A percentile compares a stretch with the other conserved stretches of the same genome.
Evolutionary conservation across 1,284 basidiomycete species (phyloP).

Genomic region (Austroboletus niveus): DNA sequence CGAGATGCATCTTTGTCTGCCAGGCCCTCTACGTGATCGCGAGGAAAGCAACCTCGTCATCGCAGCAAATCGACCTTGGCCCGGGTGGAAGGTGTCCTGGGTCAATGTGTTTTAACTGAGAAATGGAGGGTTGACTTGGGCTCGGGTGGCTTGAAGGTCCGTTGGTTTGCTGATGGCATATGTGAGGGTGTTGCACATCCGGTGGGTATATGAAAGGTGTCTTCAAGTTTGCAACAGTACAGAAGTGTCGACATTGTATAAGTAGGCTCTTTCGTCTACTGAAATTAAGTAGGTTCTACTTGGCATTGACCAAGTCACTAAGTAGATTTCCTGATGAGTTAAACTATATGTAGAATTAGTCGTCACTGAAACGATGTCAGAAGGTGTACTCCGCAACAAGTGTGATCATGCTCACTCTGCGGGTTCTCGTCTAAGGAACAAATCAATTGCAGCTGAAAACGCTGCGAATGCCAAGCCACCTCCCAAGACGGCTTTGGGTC

Average conservation of each 20-base stretch:
- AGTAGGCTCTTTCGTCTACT: no score
- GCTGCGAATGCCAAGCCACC: constrained; percentile 89
- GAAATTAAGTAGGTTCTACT: no score
- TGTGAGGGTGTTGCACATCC: no score
- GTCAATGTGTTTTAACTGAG: not conserved
- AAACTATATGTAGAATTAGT: constrained; percentile 11
- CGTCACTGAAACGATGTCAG: constrained; percentile 19
- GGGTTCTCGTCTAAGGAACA: constrained; percentile 81
- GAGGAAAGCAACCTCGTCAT: not conserved
- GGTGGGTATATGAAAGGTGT: no score
- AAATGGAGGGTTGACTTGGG: not conserved
- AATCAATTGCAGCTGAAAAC: constrained; percentile 87
- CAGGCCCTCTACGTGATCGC: not conserved
- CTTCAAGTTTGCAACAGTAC: no score
- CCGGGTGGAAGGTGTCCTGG: not conserved
- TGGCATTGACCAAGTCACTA: no score
- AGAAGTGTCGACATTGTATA: no score
- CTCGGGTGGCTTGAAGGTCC: not conserved
- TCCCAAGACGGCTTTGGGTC: constrained; percentile 76
- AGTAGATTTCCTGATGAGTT: not conserved
- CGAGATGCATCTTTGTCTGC: not conserved
- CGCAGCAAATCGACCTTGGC: not conserved
- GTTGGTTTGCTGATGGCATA: no score
- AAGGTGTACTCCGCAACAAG: not conserved
- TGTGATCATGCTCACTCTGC: constrained; percentile 60